Conservation (phyloP, 495 filamentous ascomycete species). For the Talaromyces ruber region DNA sequence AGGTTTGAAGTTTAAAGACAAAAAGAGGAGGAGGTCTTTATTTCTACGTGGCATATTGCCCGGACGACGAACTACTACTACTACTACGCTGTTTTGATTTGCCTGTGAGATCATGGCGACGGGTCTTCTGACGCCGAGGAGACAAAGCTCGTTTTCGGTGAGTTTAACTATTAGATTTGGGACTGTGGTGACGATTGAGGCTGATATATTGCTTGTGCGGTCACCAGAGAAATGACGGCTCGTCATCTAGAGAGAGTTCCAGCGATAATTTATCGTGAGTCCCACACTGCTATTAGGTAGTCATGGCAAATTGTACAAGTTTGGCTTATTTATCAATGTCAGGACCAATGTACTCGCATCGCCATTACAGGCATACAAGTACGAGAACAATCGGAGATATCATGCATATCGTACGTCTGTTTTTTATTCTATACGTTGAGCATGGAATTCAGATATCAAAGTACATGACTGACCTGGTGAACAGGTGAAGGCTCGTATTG, state of each 20-base stretch:
- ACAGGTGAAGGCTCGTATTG: slow-evolving; percentile 20
- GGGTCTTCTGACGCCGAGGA: slow-evolving; percentile 2
- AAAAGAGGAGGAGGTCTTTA: background rate
- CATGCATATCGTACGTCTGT: slow-evolving; percentile 18
- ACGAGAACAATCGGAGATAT: slow-evolving; percentile 19
- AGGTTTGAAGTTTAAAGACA: background rate
- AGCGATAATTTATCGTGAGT: background rate
- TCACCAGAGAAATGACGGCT: background rate
- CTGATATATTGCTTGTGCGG: background rate
- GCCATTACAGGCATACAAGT: slow-evolving; percentile 11
- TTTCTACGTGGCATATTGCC: background rate
- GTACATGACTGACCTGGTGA: no score
- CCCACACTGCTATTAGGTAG: background rate
- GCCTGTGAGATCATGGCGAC: background rate
- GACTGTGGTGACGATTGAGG: background rate
- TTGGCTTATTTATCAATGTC: background rate
- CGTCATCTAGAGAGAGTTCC: background rate
- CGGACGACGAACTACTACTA: background rate
- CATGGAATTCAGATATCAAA: no score
- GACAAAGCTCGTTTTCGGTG: background rate
- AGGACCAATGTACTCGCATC: slow-evolving; percentile 8
- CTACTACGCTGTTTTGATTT: background rate
- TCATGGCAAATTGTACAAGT: background rate
- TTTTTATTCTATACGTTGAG: background rate
- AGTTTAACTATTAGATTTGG: background rate